Evolutionary conservation across 2,329 filamentous ascomycete genomes (phyloP), one percentile per base, ranked within the genome.

Genomic region (Aspergillus terreus): DNA sequence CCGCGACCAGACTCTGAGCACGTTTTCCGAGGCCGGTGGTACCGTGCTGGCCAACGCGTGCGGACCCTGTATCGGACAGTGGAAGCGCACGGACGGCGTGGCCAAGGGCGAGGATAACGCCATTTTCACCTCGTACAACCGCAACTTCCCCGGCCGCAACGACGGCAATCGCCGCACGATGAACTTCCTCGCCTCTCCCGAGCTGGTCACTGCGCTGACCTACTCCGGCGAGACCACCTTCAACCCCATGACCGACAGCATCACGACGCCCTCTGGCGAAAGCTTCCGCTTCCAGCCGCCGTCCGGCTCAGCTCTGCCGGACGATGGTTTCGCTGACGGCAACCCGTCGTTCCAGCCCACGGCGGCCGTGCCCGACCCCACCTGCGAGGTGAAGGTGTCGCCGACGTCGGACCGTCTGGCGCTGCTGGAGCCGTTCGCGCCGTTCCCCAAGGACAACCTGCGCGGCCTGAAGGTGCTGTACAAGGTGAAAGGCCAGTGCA

Each of bases 141-240:
- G 94, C 55, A 99, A 99, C 76, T 99, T 99, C 79, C 89, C 89
- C 46, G 92, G 90, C 55, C 88, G 94, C 59, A 99, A 99, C 71
- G 94, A 99, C 67, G 94, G 94, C 56, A 99, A 99, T 77, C 86
- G 89, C 19, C 86, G 87, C 40, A 99, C 94, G 7, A 96, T 97
- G 92, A 99, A 97, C 80, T 99, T 99, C 77, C 82, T 99, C 47
- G 92, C 94, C 9, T 96, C 92, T 0, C 94, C 94, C 6, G 94
- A 99, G 73, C 84, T 99, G 52, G 94, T 99, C 56, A 97, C 94
- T 4, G 94, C 94, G 46, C 92, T 99, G 85, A 83, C 90, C 11
- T 99, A 95, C 73, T 87, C 92, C 40, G 94, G 94, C 49, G 84
- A 82, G 49, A 97, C 92, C 19, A 94, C 89, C 44, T 99, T 99